Evolutionary conservation across 2,329 filamentous ascomycete genomes (phyloP).

Genomic region (Ceratocystis papillata): DNA sequence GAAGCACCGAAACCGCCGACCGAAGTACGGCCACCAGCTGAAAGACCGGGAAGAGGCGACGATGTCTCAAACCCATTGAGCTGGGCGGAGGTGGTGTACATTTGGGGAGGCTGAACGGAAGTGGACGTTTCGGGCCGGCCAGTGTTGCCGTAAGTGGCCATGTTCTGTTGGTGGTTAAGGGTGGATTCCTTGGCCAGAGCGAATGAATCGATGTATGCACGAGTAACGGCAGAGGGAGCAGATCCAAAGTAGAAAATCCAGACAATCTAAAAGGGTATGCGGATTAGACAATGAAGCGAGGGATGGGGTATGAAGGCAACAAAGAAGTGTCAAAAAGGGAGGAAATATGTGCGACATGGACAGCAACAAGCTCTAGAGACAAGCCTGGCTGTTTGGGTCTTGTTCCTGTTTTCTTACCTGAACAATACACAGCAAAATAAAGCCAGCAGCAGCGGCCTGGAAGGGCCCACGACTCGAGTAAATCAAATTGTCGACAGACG

Average conservation of each 20-base stretch:
- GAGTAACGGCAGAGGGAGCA: conserved; percentile 71
- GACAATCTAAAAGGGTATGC: conserved; percentile 53
- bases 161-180: conserved; percentile 55
- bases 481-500: conserved; percentile 75
- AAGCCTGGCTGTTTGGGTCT: background rate
- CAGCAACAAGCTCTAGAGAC: conserved; percentile 25
- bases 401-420: conserved; percentile 49
- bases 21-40: conserved; percentile 40
- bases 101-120: conserved; percentile 70
- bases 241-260: conserved; percentile 99
- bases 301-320: background rate
- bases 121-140: conserved; percentile 74
- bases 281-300: background rate
- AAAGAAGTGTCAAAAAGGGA: background rate
- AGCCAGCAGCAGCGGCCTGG: conserved; percentile 82
- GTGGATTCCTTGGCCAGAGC: conserved; percentile 78
- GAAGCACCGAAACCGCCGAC: conserved; percentile 29
- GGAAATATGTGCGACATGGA: background rate
- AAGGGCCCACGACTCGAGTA: conserved; percentile 62
- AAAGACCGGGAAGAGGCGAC: conserved; percentile 66
- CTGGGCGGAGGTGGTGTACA: conserved; percentile 95
- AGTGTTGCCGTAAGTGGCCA: conserved; percentile 62
- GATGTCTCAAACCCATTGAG: conserved; percentile 94
- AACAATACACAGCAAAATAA: conserved; percentile 88
- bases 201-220: conserved; percentile 90